Evolutionary conservation across 2,329 filamentous ascomycete species (phyloP), one percentile per base, ranked within the genome.

Genomic region (Lanzia echinophila): DNA sequence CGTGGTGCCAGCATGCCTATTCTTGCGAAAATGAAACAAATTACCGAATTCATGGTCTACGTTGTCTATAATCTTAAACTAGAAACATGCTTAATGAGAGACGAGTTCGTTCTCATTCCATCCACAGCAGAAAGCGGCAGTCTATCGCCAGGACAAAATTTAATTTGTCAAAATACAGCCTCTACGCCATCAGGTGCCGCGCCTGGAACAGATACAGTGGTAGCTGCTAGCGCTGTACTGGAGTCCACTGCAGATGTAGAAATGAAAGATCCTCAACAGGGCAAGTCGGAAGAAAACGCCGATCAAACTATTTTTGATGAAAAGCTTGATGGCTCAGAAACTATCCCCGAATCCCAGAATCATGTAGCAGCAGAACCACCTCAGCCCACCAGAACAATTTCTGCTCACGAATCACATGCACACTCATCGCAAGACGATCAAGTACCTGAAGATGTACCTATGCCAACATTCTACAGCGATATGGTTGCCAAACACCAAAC

Each of bases 11-110:
- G 87, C 56, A 84, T 83, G 31, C 74, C 81, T 46, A 76, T 83
- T 0, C 77, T 99, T 17, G 76, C 83, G 1, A 88, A 84, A 62
- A 83, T 99, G 69, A 99, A 99, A 71, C 82, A 84, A 50, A 94
- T 99, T 61, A 94, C 92, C 11, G 94, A 99, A 67, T 97, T 99
- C 67, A 96, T 99, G 92, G 87, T 95, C 36, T 99, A 97, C 63
- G 95, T 99, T 19, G 91, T 97, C 12, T 99, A 99, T 71, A 99
- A 96, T 64, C 77, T 99, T 50, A 96, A 95, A 67, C 78, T 99
- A 13, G 94, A 99, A 71, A 96, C 94, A 1, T 96, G 88, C 62
- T 75, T 99, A 44, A 88, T 99, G 79, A 82, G 89, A 50, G 94
- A 99, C 68, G 91, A 95, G 64, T 95, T 90, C 62, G 87, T 95